Percentiles rank a stretch among this genome's conserved stretches.
Conservation (phyloP, 805 yeast genomes). For the Hanseniaspora hatyaiensis region DNA sequence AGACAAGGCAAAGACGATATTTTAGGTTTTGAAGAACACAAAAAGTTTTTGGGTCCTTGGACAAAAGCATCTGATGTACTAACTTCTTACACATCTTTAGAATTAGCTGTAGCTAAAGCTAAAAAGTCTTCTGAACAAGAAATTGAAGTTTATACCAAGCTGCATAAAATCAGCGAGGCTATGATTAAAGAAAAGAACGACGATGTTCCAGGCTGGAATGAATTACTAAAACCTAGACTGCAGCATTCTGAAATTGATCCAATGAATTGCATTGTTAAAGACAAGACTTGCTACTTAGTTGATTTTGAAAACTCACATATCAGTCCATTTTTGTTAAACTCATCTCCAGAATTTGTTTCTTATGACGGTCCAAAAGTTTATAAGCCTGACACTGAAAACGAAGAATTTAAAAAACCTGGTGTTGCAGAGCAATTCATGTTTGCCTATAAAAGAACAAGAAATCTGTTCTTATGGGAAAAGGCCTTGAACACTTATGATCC, state of each 20-base stretch:
- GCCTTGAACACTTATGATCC: slow-evolving; percentile 53
- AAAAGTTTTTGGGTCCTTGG: slow-evolving; percentile 70
- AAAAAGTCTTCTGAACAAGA: slow-evolving; percentile 41
- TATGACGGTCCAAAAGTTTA: slow-evolving; percentile 84
- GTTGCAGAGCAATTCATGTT: slow-evolving; percentile 74
- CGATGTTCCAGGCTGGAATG: slow-evolving; percentile 49
- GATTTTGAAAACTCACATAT: slow-evolving; percentile 76
- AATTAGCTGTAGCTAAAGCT: slow-evolving; percentile 44
- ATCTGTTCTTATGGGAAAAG: slow-evolving; percentile 79
- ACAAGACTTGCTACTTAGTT: slow-evolving; percentile 33
- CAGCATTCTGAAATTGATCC: slow-evolving; percentile 83
- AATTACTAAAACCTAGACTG: slow-evolving; percentile 61
- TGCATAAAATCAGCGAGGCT: slow-evolving; percentile 43
- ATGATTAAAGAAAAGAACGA: slow-evolving; percentile 42
- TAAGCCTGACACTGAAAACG: slow-evolving; percentile 61
- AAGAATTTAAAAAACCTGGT: slow-evolving; percentile 51
- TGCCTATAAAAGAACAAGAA: slow-evolving; percentile 81
- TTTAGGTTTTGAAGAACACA: slow-evolving; percentile 40
- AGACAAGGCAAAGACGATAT: slow-evolving; percentile 41
- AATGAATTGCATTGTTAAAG: slow-evolving; percentile 50
- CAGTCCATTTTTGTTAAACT: slow-evolving; percentile 70
- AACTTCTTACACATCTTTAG: slow-evolving; percentile 57
- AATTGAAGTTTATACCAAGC: slow-evolving; percentile 49
- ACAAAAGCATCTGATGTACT: slow-evolving; percentile 52
- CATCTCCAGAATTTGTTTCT: slow-evolving; percentile 71